phyloP scores from a whole-genome alignment of 257 asterid genomes.

The Lycium barbarum region DNA sequence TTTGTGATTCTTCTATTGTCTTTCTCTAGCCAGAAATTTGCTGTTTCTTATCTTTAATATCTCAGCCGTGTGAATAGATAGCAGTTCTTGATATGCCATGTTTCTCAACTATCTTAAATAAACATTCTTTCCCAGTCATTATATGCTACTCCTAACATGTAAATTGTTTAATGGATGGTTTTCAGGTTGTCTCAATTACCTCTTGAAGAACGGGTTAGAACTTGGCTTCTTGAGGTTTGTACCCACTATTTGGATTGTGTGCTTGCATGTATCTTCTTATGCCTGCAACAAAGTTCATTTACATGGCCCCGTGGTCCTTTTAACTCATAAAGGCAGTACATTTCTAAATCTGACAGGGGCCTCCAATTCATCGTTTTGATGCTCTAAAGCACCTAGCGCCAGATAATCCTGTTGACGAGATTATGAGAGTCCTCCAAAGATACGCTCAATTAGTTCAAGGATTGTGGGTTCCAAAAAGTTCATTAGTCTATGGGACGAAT shows the following conservation, averaged over 20 bases:
- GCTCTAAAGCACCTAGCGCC: conserved; percentile 76
- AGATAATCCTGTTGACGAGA: conserved; percentile 64
- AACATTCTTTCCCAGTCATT: neutral
- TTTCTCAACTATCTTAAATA: neutral
- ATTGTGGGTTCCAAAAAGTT: conserved; percentile 79
- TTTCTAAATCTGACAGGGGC: conserved; percentile 63
- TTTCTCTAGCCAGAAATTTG: neutral
- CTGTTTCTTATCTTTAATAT: neutral
- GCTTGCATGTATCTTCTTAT: neutral
- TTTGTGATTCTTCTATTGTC: conserved; percentile 5
- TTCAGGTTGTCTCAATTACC: conserved; percentile 76
- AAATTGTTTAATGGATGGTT: conserved; percentile 36
- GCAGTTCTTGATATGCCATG: neutral
- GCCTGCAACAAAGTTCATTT: neutral
- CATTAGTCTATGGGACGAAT: conserved; percentile 51
- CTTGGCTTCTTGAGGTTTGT: conserved; percentile 73
- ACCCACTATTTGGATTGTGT: conserved; percentile 1
- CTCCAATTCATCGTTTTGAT: conserved; percentile 73
- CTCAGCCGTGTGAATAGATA: neutral
- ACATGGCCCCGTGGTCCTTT: neutral
- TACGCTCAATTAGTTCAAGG: conserved; percentile 86
- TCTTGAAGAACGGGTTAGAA: conserved; percentile 67
- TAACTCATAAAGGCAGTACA: neutral
- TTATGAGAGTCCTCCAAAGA: conserved; percentile 63
- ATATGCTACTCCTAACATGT: neutral